These are phyloP conservation scores for Fraxinus dipetala DNA, from an alignment of 305 asterid species.

Conservation along the genomic window DNA sequence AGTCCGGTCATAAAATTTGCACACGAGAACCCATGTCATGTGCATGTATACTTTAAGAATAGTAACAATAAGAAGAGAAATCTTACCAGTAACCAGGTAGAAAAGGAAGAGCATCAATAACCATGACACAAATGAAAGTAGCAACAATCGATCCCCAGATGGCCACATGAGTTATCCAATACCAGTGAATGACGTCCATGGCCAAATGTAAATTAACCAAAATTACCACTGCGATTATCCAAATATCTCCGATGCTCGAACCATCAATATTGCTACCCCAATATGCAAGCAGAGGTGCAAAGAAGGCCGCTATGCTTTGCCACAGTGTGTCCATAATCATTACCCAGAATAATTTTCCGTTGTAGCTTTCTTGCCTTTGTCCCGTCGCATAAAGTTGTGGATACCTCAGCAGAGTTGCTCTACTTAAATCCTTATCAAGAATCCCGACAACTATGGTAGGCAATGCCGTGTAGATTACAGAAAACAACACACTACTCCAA, in stretches of 20 bases:
- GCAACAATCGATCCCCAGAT: slow-evolving; percentile 91
- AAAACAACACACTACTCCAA: slow-evolving; percentile 93
- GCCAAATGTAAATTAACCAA: slow-evolving; percentile 83
- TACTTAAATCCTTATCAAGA: slow-evolving; percentile 84
- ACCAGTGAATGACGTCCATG: slow-evolving; percentile 86
- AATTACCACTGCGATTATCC: slow-evolving; percentile 83
- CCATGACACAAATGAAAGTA: slow-evolving; percentile 71
- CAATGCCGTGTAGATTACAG: slow-evolving; percentile 75
- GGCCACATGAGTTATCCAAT: slow-evolving; percentile 75
- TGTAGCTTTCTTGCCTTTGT: slow-evolving; percentile 83
- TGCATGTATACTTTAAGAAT: neutral
- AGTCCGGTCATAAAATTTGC: neutral
- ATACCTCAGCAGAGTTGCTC: slow-evolving; percentile 63
- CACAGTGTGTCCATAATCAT: slow-evolving; percentile 80
- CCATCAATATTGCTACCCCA: slow-evolving; percentile 62
- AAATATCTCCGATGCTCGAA: slow-evolving; percentile 86
- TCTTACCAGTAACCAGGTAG: slow-evolving; percentile 92
- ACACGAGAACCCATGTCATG: neutral
- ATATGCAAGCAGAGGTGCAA: slow-evolving; percentile 68
- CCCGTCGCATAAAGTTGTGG: slow-evolving; percentile 92
- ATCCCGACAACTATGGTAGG: slow-evolving; percentile 82
- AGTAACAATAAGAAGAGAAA: slow-evolving; percentile 1
- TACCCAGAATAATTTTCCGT: slow-evolving; percentile 65
- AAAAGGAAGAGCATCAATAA: slow-evolving; percentile 58
- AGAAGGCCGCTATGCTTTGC: slow-evolving; percentile 81